These are phyloP conservation scores for Moesziomyces globuligerus DNA, from an alignment of 1,284 basidiomycete genomes.

Conservation along the genomic window DNA sequence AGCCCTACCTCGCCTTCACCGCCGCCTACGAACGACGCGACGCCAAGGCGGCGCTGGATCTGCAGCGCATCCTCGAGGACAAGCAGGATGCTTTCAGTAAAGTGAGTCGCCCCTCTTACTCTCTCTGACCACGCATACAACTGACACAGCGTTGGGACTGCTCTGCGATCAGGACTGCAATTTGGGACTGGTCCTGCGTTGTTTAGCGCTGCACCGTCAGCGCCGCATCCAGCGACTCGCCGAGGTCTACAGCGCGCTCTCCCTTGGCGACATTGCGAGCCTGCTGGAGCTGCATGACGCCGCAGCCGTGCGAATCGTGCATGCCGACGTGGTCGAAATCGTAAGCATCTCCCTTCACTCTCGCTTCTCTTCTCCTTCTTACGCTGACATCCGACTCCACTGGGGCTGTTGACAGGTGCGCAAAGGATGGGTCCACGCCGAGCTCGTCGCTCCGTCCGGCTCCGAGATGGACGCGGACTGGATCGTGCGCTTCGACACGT, in stretches of 20 bases:
- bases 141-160: too few species aligned
- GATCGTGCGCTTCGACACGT: slow-evolving; percentile 31
- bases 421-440: slow-evolving; percentile 37
- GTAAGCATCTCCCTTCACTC: slow-evolving; percentile 69
- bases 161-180: slow-evolving; percentile 83
- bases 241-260: slow-evolving; percentile 79
- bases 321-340: slow-evolving; percentile 76
- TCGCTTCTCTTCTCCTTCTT: too few species aligned
- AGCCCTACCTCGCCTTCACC: slow-evolving; percentile 28
- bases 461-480: slow-evolving; percentile 13
- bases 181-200: slow-evolving; percentile 75
- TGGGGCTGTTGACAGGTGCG: slow-evolving; percentile 5
- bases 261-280: slow-evolving; percentile 76
- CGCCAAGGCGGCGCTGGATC: not conserved
- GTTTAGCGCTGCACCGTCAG: slow-evolving; percentile 75
- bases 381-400: not conserved
- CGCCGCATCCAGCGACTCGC: slow-evolving; percentile 81
- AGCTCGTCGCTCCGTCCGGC: slow-evolving; percentile 9
- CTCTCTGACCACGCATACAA: not conserved
- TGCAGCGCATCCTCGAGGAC: slow-evolving; percentile 25
- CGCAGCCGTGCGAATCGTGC: slow-evolving; percentile 71
- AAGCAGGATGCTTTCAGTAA: slow-evolving; percentile 24
- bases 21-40: slow-evolving; percentile 26
- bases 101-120: not conserved
- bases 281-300: slow-evolving; percentile 72